Evolutionary conservation across 257 asterid species (phyloP).

Genomic region (Coffea canephora): DNA sequence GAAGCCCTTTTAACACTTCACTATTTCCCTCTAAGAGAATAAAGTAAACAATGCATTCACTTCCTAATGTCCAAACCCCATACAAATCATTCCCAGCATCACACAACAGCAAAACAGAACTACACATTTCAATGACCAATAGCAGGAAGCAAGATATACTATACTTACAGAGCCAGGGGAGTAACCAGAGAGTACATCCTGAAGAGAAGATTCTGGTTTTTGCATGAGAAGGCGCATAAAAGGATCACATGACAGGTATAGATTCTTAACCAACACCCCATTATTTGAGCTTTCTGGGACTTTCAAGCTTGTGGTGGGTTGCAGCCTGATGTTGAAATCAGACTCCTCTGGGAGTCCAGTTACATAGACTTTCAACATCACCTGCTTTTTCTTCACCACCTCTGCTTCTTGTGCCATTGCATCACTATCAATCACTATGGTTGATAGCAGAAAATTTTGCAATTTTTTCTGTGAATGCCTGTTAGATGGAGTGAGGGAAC

Average conservation of each 20-base stretch:
- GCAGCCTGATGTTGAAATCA: constrained; percentile 3
- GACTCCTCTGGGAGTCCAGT: constrained; percentile 12
- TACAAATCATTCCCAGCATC: too few relatives aligned
- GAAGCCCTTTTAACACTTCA: too few relatives aligned
- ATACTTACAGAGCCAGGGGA: constrained; percentile 17
- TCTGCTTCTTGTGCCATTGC: not conserved
- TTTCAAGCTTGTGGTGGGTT: not conserved
- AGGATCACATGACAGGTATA: constrained; percentile 9
- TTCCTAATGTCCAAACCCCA: too few relatives aligned
- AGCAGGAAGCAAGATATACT: not conserved
- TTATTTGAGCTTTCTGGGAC: constrained; percentile 12
- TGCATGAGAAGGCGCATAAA: not conserved
- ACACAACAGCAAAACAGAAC: too few relatives aligned
- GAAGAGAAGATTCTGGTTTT: not conserved
- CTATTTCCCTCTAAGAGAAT: too few relatives aligned
- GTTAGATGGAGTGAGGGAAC: too few relatives aligned
- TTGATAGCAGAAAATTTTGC: too few relatives aligned
- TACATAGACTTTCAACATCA: constrained; percentile 1
- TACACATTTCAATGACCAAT: not conserved
- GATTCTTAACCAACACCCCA: constrained; percentile 17
- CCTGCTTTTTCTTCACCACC: constrained; percentile 10
- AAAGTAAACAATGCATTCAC: too few relatives aligned
- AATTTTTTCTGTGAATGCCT: too few relatives aligned
- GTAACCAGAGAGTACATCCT: not conserved
- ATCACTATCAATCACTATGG: too few relatives aligned